phyloP scores from a whole-genome alignment of 2,329 filamentous ascomycete genomes.

The Fusarium ramigenum region DNA sequence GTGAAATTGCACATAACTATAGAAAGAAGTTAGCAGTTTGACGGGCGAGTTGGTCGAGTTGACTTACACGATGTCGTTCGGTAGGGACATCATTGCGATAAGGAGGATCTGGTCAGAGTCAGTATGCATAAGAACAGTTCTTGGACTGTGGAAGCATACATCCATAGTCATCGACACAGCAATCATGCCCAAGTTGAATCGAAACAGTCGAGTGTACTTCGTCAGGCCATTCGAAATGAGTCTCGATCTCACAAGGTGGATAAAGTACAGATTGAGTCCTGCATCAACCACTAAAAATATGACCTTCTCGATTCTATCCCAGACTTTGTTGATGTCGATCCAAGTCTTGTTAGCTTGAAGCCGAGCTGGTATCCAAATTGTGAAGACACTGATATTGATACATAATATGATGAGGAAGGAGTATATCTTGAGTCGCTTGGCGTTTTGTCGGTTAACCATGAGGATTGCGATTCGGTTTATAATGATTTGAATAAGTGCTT shows the following conservation, averaged over 20 bases:
- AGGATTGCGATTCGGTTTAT: slow-evolving; percentile 64
- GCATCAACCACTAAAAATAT: slow-evolving; percentile 61
- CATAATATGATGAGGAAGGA: slow-evolving; percentile 55
- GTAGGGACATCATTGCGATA: slow-evolving; percentile 46
- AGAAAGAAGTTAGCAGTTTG: too few species aligned
- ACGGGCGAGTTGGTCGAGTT: too few species aligned
- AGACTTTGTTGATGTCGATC: slow-evolving; percentile 58
- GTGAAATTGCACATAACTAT: slow-evolving; percentile 51
- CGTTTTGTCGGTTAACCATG: slow-evolving; percentile 51
- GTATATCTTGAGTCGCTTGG: slow-evolving; percentile 54
- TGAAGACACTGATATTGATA: slow-evolving; percentile 63
- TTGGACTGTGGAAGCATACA: not conserved
- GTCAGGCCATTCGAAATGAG: slow-evolving; percentile 58
- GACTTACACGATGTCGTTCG: slow-evolving; percentile 44
- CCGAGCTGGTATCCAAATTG: slow-evolving; percentile 64
- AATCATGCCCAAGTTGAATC: slow-evolving; percentile 47
- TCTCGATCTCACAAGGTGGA: slow-evolving; percentile 55
- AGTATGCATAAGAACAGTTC: not conserved
- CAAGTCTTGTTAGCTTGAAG: slow-evolving; percentile 54
- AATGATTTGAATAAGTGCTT: slow-evolving; percentile 64
- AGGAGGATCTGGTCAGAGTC: slow-evolving; percentile 33
- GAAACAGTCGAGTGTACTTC: slow-evolving; percentile 58
- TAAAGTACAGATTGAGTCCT: slow-evolving; percentile 62
- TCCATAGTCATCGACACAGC: slow-evolving; percentile 45
- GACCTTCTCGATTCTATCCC: slow-evolving; percentile 63